A percentile compares a stretch with the other conserved stretches of the same genome.
Conservation (phyloP, 225 moss, liverwort and hornwort species). For the Neckera pumila region DNA sequence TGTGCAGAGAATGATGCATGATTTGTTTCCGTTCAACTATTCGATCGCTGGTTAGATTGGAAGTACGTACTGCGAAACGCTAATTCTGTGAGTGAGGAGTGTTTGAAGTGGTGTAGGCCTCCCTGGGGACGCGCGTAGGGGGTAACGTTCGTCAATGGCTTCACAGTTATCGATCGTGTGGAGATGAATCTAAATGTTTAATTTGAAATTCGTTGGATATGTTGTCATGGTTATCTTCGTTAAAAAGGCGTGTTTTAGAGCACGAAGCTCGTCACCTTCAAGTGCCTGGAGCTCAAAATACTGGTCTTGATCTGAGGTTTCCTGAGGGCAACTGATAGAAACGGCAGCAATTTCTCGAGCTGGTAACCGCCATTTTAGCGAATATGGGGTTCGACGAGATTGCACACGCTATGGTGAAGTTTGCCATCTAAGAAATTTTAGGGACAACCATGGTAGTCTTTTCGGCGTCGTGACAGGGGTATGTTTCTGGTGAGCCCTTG, state of each 20-base stretch:
- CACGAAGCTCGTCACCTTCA: background rate
- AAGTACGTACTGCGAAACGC: background rate
- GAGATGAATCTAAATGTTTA: background rate
- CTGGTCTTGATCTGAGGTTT: too few species aligned
- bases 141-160: background rate
- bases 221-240: background rate
- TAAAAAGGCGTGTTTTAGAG: background rate
- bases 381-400: background rate
- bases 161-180: background rate
- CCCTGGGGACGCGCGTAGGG: too few species aligned
- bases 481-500: background rate
- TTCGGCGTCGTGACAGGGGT: background rate
- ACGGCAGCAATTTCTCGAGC: background rate
- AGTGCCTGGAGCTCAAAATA: background rate
- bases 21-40: background rate
- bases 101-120: background rate
- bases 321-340: background rate
- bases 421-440: background rate
- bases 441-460: background rate
- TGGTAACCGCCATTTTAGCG: background rate
- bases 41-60: background rate
- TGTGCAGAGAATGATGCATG: background rate
- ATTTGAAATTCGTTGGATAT: background rate
- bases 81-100: background rate
- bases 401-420: background rate